Conservation (phyloP, 108 stramenopile species). For the Epithemia pelagica region DNA sequence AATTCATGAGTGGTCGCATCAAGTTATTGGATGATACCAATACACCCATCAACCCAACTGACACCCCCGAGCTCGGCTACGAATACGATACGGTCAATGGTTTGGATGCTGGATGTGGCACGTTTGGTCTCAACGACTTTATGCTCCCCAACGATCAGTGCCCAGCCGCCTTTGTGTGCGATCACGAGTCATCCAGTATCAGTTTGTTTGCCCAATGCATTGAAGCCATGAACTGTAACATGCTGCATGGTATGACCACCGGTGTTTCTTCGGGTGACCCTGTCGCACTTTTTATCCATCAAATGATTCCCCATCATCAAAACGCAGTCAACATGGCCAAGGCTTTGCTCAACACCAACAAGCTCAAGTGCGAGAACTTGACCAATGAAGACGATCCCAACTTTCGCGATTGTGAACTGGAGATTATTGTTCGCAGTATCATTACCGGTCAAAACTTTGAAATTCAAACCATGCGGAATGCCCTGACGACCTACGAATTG, state of each 20-base stretch:
- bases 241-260: slow-evolving; percentile 38
- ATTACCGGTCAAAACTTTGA: slow-evolving; percentile 72
- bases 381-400: slow-evolving; percentile 28
- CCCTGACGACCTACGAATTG: slow-evolving; percentile 34
- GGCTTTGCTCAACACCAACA: slow-evolving; percentile 43
- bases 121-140: slow-evolving; percentile 40
- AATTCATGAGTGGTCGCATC: slow-evolving; percentile 30
- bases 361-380: slow-evolving; percentile 37
- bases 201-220: slow-evolving; percentile 37
- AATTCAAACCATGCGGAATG: slow-evolving; percentile 67
- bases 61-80: slow-evolving; percentile 43
- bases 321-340: slow-evolving; percentile 94
- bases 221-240: slow-evolving; percentile 64
- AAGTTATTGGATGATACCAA: slow-evolving; percentile 47
- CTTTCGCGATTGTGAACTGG: slow-evolving; percentile 50
- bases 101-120: slow-evolving; percentile 69
- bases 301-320: slow-evolving; percentile 87
- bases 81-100: slow-evolving; percentile 29
- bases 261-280: slow-evolving; percentile 10
- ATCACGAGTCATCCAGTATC: neutral
- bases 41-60: slow-evolving; percentile 10
- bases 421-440: slow-evolving; percentile 46
- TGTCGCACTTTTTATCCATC: slow-evolving; percentile 59
- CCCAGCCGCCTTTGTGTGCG: slow-evolving; percentile 45
- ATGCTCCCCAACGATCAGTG: slow-evolving; percentile 47